Evolutionary conservation across 1,284 basidiomycete species (phyloP), one percentile per base, ranked within the genome.

Genomic region (Microbotryum intermedium): DNA sequence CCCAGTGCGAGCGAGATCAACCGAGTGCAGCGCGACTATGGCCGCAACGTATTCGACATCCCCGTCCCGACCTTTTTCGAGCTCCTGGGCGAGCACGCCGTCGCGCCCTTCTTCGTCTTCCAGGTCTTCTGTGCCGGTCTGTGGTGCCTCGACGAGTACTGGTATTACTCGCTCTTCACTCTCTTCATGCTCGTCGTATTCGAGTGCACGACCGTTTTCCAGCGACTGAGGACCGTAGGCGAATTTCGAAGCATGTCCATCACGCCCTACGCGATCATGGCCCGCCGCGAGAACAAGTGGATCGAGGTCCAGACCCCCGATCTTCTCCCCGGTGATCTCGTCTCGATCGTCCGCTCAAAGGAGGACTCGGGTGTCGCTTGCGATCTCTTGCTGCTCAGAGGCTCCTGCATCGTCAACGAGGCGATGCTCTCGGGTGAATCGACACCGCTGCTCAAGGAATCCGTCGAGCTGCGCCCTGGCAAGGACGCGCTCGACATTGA

Each of bases 371-470:
- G 85, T 45, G 83, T 94, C 34, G 90, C 92, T 2, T 92, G 90
- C 20, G 93, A 97, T 73, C 82, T 95, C 48, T 81, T 97, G 7
- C 81, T 97, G 18, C 76, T 95, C 18, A 83, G 85, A 56, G 92
- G 93, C 6, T 88, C 89, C 2, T 87, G 85, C 68, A 97, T 97
- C 70, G 91, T 95, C 65, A 97, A 95, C 74, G 92, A 97, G 74
- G 92, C 93, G 20, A 97, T 97, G 93, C 79, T 97, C 6, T 94
- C 90, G 1, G 93, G 93, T 58, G 92, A 97, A 77, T 94, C 90
- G 1, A 97, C 93, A 0, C 92, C 92, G 0, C 79, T 97, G 8
- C 80, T 97, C 56, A 97, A 97, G 74, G 93, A 97, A 72, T 88
- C 87, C 21, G 85, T 94, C 59, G 86, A 90, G 63, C 80, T 95